Evolutionary conservation across 768 basidiomycete genomes (phyloP).

Genomic region (Amanita fuliginea): DNA sequence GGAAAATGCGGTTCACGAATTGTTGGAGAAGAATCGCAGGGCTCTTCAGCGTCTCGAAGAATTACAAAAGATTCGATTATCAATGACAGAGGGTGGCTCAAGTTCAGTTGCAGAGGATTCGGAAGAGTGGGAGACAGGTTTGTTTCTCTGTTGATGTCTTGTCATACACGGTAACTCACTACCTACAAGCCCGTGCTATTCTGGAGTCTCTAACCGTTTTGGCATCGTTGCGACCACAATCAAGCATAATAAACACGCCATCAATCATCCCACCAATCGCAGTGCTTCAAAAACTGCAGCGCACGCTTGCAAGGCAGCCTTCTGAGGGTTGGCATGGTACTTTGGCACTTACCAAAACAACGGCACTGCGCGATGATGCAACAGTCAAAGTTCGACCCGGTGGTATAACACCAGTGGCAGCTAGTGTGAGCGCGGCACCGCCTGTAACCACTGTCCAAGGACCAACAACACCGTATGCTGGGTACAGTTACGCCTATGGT

Average conservation of each 20-base stretch:
- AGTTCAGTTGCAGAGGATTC: constrained; percentile 49
- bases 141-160: constrained; percentile 4
- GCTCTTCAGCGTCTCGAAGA: constrained; percentile 57
- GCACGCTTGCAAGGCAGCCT: constrained; percentile 50
- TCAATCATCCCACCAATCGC: constrained; percentile 54
- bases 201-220: constrained; percentile 58
- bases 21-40: constrained; percentile 52
- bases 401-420: constrained; percentile 19
- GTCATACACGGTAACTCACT: constrained; percentile 7
- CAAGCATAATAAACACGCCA: constrained; percentile 22
- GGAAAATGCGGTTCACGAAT: constrained; percentile 57
- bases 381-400: constrained; percentile 52
- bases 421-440: constrained; percentile 22
- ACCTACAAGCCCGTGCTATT: constrained; percentile 54
- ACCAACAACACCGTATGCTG: constrained; percentile 19
- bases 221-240: constrained; percentile 61
- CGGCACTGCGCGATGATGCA: constrained; percentile 64
- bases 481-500: constrained; percentile 25
- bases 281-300: constrained; percentile 61
- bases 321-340: constrained; percentile 68
- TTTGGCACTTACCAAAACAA: constrained; percentile 41
- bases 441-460: constrained; percentile 16
- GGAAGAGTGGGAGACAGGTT: constrained; percentile 80
- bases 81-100: constrained; percentile 29
- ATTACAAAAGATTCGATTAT: constrained; percentile 50